Conservation (phyloP, 1,284 basidiomycete species). For the Vanrija humicola region DNA sequence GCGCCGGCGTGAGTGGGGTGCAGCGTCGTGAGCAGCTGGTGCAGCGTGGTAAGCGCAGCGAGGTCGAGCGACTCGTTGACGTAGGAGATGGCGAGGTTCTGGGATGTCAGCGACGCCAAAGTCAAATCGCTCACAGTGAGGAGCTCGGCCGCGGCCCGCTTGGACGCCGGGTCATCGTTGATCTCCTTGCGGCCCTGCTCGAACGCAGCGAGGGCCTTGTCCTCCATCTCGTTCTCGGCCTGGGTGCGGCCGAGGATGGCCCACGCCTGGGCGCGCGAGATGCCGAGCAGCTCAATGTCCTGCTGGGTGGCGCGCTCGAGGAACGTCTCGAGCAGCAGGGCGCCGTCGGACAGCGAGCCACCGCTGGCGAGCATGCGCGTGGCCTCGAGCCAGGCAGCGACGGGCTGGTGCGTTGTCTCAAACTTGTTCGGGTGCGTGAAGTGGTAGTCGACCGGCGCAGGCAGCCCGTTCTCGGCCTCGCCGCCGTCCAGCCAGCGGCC, state of each 20-base stretch:
- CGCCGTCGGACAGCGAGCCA: constrained; percentile 79
- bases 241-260: constrained; percentile 86
- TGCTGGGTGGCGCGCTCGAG: constrained; percentile 54
- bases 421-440: constrained; percentile 59
- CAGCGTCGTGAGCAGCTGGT: constrained; percentile 76
- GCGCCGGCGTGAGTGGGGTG: constrained; percentile 61
- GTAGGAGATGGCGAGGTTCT: constrained; percentile 94
- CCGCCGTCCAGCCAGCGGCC: constrained; percentile 6
- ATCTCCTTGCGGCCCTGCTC: constrained; percentile 71
- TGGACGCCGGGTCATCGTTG: constrained; percentile 61
- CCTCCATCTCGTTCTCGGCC: constrained; percentile 85
- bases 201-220: constrained; percentile 55
- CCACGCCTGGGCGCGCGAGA: constrained; percentile 69
- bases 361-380: constrained; percentile 62
- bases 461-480: constrained; percentile 60
- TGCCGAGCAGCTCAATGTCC: constrained; percentile 52
- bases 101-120: neutral
- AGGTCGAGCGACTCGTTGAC: constrained; percentile 93
- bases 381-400: constrained; percentile 29
- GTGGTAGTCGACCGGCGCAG: constrained; percentile 62
- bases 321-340: constrained; percentile 78
- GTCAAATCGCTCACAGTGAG: constrained; percentile 63
- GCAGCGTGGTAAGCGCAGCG: constrained; percentile 79
- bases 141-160: constrained; percentile 65
- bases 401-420: constrained; percentile 9